Conservation (phyloP, 2,329 filamentous ascomycete genomes). For the Acrocalymma vagum region DNA sequence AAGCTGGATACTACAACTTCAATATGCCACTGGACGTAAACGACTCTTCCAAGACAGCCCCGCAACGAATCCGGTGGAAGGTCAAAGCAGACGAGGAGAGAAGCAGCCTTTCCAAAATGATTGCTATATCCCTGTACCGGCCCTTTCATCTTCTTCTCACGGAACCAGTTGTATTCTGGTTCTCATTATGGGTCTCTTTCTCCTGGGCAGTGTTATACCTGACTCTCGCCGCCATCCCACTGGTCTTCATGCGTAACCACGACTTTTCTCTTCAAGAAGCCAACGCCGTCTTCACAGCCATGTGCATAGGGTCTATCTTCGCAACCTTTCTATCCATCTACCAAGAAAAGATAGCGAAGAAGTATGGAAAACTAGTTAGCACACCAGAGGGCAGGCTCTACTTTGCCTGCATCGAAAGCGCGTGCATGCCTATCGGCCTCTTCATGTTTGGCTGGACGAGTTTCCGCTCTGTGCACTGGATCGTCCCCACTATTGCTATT, state of each 20-base stretch:
- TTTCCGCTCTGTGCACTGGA: constrained; percentile 71
- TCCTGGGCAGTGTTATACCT: constrained; percentile 90
- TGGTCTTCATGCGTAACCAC: constrained; percentile 76
- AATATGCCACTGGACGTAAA: too few species aligned
- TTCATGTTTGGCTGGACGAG: constrained; percentile 83
- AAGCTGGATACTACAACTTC: constrained; percentile 66
- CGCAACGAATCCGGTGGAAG: constrained; percentile 76
- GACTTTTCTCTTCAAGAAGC: constrained; percentile 72
- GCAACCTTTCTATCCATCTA: constrained; percentile 74
- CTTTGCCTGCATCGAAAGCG: constrained; percentile 79
- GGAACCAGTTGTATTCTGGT: constrained; percentile 83
- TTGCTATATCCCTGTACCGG: constrained; percentile 76
- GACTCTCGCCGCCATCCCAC: constrained; percentile 80
- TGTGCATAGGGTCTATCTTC: constrained; percentile 72
- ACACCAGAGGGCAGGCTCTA: constrained; percentile 81
- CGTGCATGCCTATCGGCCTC: constrained; percentile 79
- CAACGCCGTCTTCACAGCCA: constrained; percentile 77
- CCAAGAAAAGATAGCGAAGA: constrained; percentile 73
- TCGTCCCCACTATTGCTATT: constrained; percentile 74
- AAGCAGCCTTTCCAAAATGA: constrained; percentile 72
- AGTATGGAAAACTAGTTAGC: constrained; percentile 46
- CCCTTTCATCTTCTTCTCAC: constrained; percentile 82
- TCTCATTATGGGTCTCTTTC: constrained; percentile 89
- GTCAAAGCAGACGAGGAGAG: constrained; percentile 82
- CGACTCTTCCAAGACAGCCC: constrained; percentile 35